Evolutionary conservation across 2,329 filamentous ascomycete species (phyloP).

Genomic region (Ciborinia camelliae): DNA sequence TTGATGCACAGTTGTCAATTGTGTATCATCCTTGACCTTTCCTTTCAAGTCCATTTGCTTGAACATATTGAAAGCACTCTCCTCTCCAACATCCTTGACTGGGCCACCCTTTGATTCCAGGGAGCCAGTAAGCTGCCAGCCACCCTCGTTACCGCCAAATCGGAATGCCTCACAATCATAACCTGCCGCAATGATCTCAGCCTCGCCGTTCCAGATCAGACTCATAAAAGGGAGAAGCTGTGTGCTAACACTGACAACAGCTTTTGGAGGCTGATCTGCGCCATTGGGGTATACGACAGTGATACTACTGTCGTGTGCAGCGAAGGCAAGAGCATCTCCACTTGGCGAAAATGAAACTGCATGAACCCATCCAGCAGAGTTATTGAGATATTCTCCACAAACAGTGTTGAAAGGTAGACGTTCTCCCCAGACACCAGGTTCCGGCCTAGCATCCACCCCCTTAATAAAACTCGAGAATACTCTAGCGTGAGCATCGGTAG

Average conservation of each 20-base stretch:
- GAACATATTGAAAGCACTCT: slow-evolving; percentile 97
- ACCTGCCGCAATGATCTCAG: slow-evolving; percentile 91
- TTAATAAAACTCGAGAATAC: slow-evolving; percentile 97
- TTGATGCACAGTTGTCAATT: slow-evolving; percentile 92
- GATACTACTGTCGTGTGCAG: slow-evolving; percentile 91
- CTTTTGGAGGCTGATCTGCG: slow-evolving; percentile 83
- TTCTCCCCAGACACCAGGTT: slow-evolving; percentile 90
- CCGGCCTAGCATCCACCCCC: slow-evolving; percentile 81
- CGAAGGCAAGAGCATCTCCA: slow-evolving; percentile 89
- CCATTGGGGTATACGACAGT: slow-evolving; percentile 93
- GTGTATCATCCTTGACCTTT: slow-evolving; percentile 85
- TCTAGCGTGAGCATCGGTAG: slow-evolving; percentile 93
- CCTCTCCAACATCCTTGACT: slow-evolving; percentile 64
- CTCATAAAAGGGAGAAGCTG: slow-evolving; percentile 91
- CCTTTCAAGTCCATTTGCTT: slow-evolving; percentile 98
- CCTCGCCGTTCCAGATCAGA: slow-evolving; percentile 86
- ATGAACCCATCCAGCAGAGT: slow-evolving; percentile 95
- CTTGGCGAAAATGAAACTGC: slow-evolving; percentile 89
- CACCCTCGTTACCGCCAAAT: slow-evolving; percentile 71
- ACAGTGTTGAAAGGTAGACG: slow-evolving; percentile 96
- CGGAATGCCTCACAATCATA: slow-evolving; percentile 89
- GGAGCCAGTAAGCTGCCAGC: slow-evolving; percentile 81
- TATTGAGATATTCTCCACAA: slow-evolving; percentile 93
- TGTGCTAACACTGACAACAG: slow-evolving; percentile 86
- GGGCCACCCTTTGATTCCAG: slow-evolving; percentile 64